Base-by-base conservation (phyloP, 345 rosid genomes). In the Streptanthus diversifolius region DNA sequence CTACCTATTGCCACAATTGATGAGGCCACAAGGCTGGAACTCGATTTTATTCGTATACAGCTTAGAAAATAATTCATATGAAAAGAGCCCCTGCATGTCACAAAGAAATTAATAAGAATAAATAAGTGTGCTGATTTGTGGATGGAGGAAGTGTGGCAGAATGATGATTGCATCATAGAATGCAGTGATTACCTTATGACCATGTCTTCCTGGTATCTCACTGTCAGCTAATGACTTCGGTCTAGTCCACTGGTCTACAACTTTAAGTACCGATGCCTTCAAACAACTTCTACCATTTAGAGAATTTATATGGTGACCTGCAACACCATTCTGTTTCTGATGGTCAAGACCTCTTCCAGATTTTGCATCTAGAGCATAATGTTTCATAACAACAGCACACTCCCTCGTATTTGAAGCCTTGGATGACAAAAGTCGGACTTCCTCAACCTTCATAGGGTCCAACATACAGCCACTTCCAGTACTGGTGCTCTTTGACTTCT, bases 1-100 rank as follows among this genome's bases (percentile, higher is more conserved):
- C 78, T 73, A 95, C 99, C 96, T 95, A 82, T 95, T 95, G 29
- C 98, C 97, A 68, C 95, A 85, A 69, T 95, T 95, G 70, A 81
- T 82, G 60, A 95, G 89, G 37, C 99, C 99, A 73, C 86, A 86
- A 24, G 99, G 99, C 75, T 73, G 84, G 70, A 92, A 79, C 69
- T 88, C 90, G 62, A 70, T 82, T 77, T 87, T 88, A 77, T 82
- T 87, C 75, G 80, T 77, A 80, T 92, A 92, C 57, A 95, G 82
- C 81, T 87, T 89, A 45, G 86, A 85, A 83, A 95, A 95, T 18
- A 76, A 76, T 59, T 92, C 92, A 53, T 95, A 95, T 61, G 91
- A 68, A 80, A 92, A 92, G 71, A 88, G 81, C 15, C 83, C 90
- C 99, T 95, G 87, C 53, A 81, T 76, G 64, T 54, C 41, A 66